Percentiles rank a stretch among this genome's conserved stretches.
Conservation (phyloP, 176 grass and related monocot genomes). For the Juncus effusus region DNA sequence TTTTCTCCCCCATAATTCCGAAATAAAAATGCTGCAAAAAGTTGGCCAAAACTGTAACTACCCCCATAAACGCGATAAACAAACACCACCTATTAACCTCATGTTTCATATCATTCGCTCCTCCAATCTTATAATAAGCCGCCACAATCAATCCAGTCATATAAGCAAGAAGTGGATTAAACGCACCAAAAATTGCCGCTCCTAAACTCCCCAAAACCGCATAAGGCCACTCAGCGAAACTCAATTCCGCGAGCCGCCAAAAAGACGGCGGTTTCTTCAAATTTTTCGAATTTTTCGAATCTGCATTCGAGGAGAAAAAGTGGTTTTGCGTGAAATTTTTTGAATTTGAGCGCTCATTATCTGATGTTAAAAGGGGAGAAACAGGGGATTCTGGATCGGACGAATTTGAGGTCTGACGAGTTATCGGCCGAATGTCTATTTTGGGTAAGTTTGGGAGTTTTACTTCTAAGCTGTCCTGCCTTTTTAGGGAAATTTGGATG, state of each 20-base stretch:
- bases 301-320: slow-evolving; percentile 54
- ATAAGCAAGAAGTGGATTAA: slow-evolving; percentile 96
- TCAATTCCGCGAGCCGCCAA: slow-evolving; percentile 88
- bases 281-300: slow-evolving; percentile 55
- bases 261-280: slow-evolving; percentile 78
- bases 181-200: slow-evolving; percentile 96
- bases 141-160: slow-evolving; percentile 88
- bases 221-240: slow-evolving; percentile 98
- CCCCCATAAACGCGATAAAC: slow-evolving; percentile 93
- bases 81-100: slow-evolving; percentile 98
- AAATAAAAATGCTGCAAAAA: slow-evolving; percentile 99
- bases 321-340: slow-evolving; percentile 90
- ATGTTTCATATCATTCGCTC: slow-evolving; percentile 43
- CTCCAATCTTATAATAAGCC: slow-evolving; percentile 83
- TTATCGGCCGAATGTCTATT: slow-evolving; percentile 80
- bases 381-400: slow-evolving; percentile 95
- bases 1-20: slow-evolving; percentile 99
- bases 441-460: slow-evolving; percentile 88
- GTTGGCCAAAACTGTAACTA: slow-evolving; percentile 93
- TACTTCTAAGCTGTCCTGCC: slow-evolving; percentile 87
- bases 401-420: slow-evolving; percentile 77
- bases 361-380: slow-evolving; percentile 94
- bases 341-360: slow-evolving; percentile 95
- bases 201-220: slow-evolving; percentile 95
- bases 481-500: slow-evolving; percentile 81